Conservation (phyloP, 2,329 filamentous ascomycete genomes). For the Ophiostoma sp. region DNA sequence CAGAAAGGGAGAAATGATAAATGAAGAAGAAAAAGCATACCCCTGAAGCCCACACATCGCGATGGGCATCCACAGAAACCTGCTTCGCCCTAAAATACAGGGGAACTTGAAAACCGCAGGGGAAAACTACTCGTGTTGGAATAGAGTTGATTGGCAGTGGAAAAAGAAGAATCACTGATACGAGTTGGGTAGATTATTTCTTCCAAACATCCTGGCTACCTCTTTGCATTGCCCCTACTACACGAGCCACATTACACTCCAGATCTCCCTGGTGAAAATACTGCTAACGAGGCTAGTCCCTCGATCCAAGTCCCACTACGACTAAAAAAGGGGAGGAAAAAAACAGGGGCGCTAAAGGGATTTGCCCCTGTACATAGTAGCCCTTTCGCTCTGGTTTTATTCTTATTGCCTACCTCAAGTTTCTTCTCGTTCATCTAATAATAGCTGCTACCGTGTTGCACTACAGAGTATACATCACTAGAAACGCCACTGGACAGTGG, state of each 20-base stretch:
- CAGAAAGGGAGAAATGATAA: neutral
- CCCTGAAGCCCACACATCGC: neutral
- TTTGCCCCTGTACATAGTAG: neutral
- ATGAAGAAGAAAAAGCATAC: neutral
- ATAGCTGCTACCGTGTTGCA: conserved; percentile 9
- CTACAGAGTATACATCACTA: neutral
- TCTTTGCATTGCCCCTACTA: neutral
- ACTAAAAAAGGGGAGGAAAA: neutral
- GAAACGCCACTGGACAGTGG: neutral
- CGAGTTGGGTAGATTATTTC: neutral
- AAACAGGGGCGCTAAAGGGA: neutral
- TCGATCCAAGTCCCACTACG: neutral
- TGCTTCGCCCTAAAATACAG: conserved; percentile 8
- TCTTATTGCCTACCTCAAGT: no score
- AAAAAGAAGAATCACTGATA: neutral
- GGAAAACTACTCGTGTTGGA: neutral
- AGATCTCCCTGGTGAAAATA: neutral
- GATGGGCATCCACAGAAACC: neutral
- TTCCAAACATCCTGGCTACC: no score
- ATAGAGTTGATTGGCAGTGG: conserved; percentile 11
- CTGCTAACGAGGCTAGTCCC: conserved; percentile 1
- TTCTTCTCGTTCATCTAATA: neutral
- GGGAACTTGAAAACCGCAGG: neutral
- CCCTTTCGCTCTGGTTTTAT: neutral
- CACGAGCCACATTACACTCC: neutral